These are phyloP conservation scores for Rosa chinensis DNA, from an alignment of 306 rosid species.

Conservation along the genomic window DNA sequence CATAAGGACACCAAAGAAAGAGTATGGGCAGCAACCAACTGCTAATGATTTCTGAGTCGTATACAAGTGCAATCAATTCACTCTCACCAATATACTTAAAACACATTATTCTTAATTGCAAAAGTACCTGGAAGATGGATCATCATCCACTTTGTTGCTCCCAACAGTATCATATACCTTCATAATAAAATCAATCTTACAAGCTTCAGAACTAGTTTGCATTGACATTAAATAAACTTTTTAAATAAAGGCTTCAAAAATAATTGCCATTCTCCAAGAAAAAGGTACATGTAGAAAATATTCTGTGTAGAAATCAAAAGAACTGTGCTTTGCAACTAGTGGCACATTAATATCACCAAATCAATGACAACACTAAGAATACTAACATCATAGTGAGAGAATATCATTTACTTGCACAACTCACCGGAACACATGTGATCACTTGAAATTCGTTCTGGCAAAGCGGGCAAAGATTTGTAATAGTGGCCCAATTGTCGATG, in stretches of 20 bases:
- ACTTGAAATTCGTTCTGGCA: conserved; percentile 98
- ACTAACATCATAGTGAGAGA: conserved; percentile 33
- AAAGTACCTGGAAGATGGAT: conserved; percentile 54
- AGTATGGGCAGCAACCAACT: background rate
- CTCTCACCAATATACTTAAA: background rate
- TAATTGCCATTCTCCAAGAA: conserved; percentile 9
- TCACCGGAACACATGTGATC: conserved; percentile 98
- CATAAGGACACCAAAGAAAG: background rate
- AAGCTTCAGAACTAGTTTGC: conserved; percentile 31
- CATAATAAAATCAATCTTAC: conserved; percentile 36
- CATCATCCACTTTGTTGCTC: conserved; percentile 83
- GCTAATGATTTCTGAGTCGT: background rate
- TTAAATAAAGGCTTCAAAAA: conserved; percentile 13
- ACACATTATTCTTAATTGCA: background rate
- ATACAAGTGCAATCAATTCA: background rate
- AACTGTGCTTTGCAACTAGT: background rate
- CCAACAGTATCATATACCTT: conserved; percentile 95
- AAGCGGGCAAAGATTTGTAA: conserved; percentile 96
- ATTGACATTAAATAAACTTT: conserved; percentile 26
- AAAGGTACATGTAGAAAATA: background rate
- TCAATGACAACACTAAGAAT: conserved; percentile 32
- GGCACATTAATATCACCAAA: background rate
- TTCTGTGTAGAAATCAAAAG: conserved; percentile 3
- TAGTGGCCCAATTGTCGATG: conserved; percentile 98
- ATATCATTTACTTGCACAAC: conserved; percentile 46